Evolutionary conservation across 2,329 filamentous ascomycete genomes (phyloP), one percentile per base, ranked within the genome.

Genomic region (Talaromyces albobiverticillius): DNA sequence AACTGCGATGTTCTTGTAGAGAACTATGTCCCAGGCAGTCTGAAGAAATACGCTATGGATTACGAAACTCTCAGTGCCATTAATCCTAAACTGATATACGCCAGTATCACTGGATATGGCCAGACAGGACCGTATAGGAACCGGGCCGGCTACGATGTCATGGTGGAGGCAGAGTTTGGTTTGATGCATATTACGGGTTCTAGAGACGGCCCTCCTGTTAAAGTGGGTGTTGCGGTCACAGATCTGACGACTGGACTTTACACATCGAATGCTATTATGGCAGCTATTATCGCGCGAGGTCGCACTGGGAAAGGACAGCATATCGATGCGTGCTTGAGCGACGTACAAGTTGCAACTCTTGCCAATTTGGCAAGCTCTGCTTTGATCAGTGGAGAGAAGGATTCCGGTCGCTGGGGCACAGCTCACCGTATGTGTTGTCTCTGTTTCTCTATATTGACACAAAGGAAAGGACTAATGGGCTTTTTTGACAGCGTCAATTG

Each of bases 121-220:
- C 94, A 99, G 69, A 96, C 89, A 1, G 94, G 94, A 0, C 94
- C 94, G 0, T 96, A 95, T 71, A 84, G 87, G 5, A 83, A 85
- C 59, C 82, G 94, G 13, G 91, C 94, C 3, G 94, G 94, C 4
- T 99, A 99, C 78, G 94, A 99, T 72, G 94, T 99, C 62, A 99
- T 99, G 93, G 93, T 99, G 10, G 94, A 99, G 76, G 94, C 94
- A 56, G 94, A 97, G 70, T 92, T 99, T 75, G 94, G 94, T 1
- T 76, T 99, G 54, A 99, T 99, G 94, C 94, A 99, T 74, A 97
- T 99, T 63, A 99, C 94, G 0, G 94, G 94, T 29, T 82, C 83
- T 57, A 82, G 92, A 53, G 88, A 95, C 64, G 91, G 93, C 0
- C 88, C 91, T 1, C 94, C 94, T 0, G 94, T 96, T 36, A 99